These are phyloP conservation scores for Aureobasidium vineae DNA, from an alignment of 2,329 filamentous ascomycete species.

Conservation along the genomic window DNA sequence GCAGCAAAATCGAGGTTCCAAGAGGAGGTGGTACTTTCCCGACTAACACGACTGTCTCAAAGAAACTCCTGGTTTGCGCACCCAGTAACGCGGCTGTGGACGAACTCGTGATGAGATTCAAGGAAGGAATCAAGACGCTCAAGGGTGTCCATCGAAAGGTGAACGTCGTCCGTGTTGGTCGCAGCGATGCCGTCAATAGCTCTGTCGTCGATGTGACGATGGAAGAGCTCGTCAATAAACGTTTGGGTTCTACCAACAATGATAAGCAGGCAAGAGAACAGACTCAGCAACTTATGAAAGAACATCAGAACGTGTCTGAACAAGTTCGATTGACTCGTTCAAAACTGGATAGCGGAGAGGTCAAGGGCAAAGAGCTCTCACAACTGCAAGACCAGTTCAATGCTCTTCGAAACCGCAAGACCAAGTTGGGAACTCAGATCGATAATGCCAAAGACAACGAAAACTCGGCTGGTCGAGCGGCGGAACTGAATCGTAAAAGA, in stretches of 20 bases:
- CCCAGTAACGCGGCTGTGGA: slow-evolving; percentile 98
- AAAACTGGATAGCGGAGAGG: slow-evolving; percentile 60
- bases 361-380: slow-evolving; percentile 53
- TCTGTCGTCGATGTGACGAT: slow-evolving; percentile 88
- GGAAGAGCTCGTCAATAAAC: slow-evolving; percentile 81
- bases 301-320: slow-evolving; percentile 60
- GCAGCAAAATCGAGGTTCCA: slow-evolving; percentile 41
- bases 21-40: slow-evolving; percentile 31
- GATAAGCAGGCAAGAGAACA: slow-evolving; percentile 50
- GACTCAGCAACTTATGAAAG: slow-evolving; percentile 66
- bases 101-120: slow-evolving; percentile 89
- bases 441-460: slow-evolving; percentile 85
- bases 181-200: slow-evolving; percentile 87
- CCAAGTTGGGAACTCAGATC: slow-evolving; percentile 74
- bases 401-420: slow-evolving; percentile 71
- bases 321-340: slow-evolving; percentile 69
- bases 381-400: slow-evolving; percentile 75
- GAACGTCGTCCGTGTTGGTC: slow-evolving; percentile 84
- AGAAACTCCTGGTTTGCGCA: slow-evolving; percentile 95
- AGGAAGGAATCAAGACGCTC: slow-evolving; percentile 76
- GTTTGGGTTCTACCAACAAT: slow-evolving; percentile 51
- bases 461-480: slow-evolving; percentile 75
- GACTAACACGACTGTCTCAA: slow-evolving; percentile 49
- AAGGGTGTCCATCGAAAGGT: slow-evolving; percentile 71
- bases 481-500: slow-evolving; percentile 77